phyloP scores from a whole-genome alignment of 2,329 filamentous ascomycete species.

The Davidsoniella australis region DNA sequence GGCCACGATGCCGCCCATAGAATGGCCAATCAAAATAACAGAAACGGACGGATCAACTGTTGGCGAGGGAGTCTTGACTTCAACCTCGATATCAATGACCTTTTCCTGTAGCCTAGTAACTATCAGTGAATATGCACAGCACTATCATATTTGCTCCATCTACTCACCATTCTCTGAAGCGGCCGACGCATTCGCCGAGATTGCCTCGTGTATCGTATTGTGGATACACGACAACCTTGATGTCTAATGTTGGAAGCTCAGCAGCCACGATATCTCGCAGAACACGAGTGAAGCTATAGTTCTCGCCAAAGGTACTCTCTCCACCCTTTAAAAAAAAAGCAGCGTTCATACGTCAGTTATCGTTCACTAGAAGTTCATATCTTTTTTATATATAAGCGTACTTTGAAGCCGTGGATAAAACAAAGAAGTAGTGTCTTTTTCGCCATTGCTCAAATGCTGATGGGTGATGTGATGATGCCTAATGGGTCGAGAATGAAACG shows the following conservation, averaged over 20 bases:
- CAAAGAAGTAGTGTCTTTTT: constrained; percentile 67
- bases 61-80: constrained; percentile 59
- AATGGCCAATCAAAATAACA: constrained; percentile 70
- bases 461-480: no score
- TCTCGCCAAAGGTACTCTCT: constrained; percentile 57
- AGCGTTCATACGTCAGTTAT: not conserved
- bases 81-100: constrained; percentile 87
- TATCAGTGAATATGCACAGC: not conserved
- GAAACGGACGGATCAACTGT: constrained; percentile 74
- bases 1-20: constrained; percentile 86
- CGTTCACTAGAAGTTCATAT: not conserved
- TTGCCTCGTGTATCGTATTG: constrained; percentile 71
- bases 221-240: constrained; percentile 57
- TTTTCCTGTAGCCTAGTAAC: constrained; percentile 60
- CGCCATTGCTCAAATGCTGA: constrained; percentile 24
- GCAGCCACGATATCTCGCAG: constrained; percentile 46
- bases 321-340: constrained; percentile 36
- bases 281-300: constrained; percentile 52
- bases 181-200: constrained; percentile 49
- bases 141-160: not conserved
- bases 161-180: constrained; percentile 57
- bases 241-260: constrained; percentile 50
- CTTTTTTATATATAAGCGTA: constrained; percentile 16
- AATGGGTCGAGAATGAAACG: no score
- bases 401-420: constrained; percentile 83